Base-by-base conservation (phyloP, 140 eudicot genomes). In the Oenanthe javanica region DNA sequence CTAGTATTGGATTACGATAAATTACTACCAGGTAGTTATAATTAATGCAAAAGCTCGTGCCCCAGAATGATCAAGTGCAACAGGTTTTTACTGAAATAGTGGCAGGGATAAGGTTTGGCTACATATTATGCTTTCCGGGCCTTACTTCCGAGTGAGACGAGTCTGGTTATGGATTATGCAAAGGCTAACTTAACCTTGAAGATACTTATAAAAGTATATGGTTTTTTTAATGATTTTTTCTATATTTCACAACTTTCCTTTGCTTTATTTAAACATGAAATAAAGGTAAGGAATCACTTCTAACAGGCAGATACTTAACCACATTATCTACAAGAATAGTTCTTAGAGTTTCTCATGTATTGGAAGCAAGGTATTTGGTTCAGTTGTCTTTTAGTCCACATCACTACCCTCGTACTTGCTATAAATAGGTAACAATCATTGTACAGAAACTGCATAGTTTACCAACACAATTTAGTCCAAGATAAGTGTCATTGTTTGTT, bases 301-400 rank as follows among this genome's bases (percentile, higher is more conserved):
- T 5, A 63, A 40, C 23, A 36, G 48, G 38, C 18, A 31, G 21
- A 40, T 70, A 70, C 75, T 36, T 70, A 69, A 12, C 75, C 75
- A 69, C 75, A 36, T 25, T 69, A 31, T 27, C 47, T 10, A 31
- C 43, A 31, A 27, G 54, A 40, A 78, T 19, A 42, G 50, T 23
- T 38, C 15, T 19, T 8, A 15, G 25, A 72, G 49, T 72, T 15
- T 14, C 25, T 16, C 77, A 52, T 46, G 15, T 4, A 46, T n/a
- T 46, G 46, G 57, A 79, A 79, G 82, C 82, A 79, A 79, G 82
- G 82, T 66, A 79, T 57, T 25, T 64, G 49, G 71, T 79, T 64
- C 82, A 63, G 25, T 18, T 59, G 23, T 42, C 74, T 59, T 78
- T 63, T 78, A 59, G n/a, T 40, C 77, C 15, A 73, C 15, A 73